Conservation (phyloP, 2,329 filamentous ascomycete genomes). For the Ascocoryne sarcoides region DNA sequence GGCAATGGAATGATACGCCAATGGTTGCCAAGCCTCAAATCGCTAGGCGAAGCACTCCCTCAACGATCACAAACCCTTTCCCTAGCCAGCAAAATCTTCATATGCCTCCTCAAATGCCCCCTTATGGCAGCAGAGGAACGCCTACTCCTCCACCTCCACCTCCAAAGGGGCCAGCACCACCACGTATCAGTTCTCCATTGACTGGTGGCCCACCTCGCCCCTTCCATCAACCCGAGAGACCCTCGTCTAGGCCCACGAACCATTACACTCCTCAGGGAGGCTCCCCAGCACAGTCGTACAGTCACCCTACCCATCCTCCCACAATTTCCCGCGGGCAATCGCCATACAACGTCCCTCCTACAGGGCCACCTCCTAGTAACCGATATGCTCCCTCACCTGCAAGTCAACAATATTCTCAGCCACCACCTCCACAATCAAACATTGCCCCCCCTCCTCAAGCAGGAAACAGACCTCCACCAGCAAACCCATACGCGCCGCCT, state of each 20-base stretch:
- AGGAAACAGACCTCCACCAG: conserved; percentile 37
- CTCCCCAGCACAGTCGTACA: conserved; percentile 33
- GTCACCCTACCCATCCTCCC: conserved; percentile 37
- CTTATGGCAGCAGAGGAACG: conserved; percentile 51
- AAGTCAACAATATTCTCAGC: conserved; percentile 42
- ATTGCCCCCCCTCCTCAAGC: conserved; percentile 34
- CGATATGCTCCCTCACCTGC: conserved; percentile 65
- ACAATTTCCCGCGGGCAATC: conserved; percentile 67
- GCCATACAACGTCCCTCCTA: conserved; percentile 76
- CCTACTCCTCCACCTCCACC: conserved; percentile 72
- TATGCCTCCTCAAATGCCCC: conserved; percentile 48
- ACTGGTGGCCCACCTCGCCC: conserved; percentile 43
- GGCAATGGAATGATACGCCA: conserved; percentile 93
- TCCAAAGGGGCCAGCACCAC: conserved; percentile 66
- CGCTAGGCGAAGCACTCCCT: conserved; percentile 59
- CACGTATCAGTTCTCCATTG: conserved; percentile 65
- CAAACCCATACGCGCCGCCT: conserved; percentile 30
- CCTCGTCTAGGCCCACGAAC: conserved; percentile 46
- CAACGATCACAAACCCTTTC: conserved; percentile 64
- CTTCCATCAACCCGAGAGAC: conserved; percentile 39
- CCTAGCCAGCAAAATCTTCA: conserved; percentile 47
- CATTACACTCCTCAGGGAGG: conserved; percentile 55
- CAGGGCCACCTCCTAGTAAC: conserved; percentile 59
- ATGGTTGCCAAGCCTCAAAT: conserved; percentile 69
- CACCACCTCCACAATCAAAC: conserved; percentile 31